A percentile compares a stretch with the other conserved stretches of the same genome.
Conservation (phyloP, 805 yeast species). For the Candida khao-thaluensis region DNA sequence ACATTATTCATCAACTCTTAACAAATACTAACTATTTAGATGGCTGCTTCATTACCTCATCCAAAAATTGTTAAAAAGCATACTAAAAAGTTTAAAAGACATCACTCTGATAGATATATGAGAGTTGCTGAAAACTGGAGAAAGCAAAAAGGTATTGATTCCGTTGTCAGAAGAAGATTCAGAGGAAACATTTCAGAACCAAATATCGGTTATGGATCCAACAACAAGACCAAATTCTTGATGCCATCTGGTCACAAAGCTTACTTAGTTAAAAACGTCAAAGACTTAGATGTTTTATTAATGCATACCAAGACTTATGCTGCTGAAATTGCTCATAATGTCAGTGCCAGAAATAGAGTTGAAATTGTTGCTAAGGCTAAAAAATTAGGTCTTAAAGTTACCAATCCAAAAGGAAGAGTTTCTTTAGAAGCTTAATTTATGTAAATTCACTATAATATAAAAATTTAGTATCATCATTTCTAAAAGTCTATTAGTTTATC, state of each 20-base stretch:
- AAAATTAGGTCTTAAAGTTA: conserved; percentile 97
- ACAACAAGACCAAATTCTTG: conserved; percentile 97
- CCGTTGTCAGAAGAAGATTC: conserved; percentile 99
- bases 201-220: conserved; percentile 99
- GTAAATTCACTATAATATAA: conserved; percentile 16
- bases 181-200: conserved; percentile 99
- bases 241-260: conserved; percentile 98
- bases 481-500: too few species aligned
- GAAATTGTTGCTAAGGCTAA: conserved; percentile 94
- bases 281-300: conserved; percentile 91
- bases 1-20: background rate
- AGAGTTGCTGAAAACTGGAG: conserved; percentile 99
- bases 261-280: conserved; percentile 86
- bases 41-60: conserved; percentile 98
- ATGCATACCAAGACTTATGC: conserved; percentile 98
- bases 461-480: conserved; percentile 9
- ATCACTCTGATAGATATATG: conserved; percentile 99
- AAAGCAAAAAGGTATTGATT: conserved; percentile 99
- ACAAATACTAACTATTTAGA: conserved; percentile 18
- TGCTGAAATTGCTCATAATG: conserved; percentile 99
- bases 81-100: conserved; percentile 99
- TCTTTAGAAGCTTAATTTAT: conserved; percentile 85
- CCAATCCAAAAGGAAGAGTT: conserved; percentile 99
- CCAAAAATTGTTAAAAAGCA: conserved; percentile 99
- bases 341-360: conserved; percentile 98